Evolutionary conservation across 768 basidiomycete genomes (phyloP).

Genomic region (Russula griseocarnosa): DNA sequence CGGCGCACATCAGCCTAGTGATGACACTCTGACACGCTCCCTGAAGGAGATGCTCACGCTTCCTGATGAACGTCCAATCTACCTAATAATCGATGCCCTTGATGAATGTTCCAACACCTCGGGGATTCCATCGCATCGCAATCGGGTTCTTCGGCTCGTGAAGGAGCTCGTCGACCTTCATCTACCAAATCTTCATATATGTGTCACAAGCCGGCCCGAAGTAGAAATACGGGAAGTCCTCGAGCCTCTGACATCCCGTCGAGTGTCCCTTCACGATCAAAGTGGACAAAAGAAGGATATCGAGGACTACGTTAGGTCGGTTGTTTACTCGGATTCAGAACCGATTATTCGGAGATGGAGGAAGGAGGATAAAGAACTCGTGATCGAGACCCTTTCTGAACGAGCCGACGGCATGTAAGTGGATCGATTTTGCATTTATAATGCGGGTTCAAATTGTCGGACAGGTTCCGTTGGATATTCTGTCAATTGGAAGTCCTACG

Average conservation of each 20-base stretch:
- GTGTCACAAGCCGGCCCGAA: slow-evolving; percentile 4
- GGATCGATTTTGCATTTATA: neutral
- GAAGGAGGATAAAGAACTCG: neutral
- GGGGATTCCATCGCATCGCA: neutral
- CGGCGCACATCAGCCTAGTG: neutral
- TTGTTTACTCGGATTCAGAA: neutral
- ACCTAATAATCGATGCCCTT: neutral
- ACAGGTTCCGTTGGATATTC: neutral
- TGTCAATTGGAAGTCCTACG: neutral
- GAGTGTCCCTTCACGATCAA: neutral
- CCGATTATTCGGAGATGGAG: neutral
- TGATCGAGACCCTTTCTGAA: neutral
- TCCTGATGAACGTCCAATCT: neutral
- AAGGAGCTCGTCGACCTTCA: neutral
- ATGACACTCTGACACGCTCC: neutral
- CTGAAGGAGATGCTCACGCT: slow-evolving; percentile 3
- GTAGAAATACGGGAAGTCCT: slow-evolving; percentile 6
- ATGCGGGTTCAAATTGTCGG: neutral
- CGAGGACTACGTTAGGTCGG: neutral
- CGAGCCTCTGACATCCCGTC: neutral
- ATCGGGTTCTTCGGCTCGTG: neutral
- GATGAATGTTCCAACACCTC: neutral
- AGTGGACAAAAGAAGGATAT: slow-evolving; percentile 4
- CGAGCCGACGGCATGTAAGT: neutral
- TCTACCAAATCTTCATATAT: neutral